Conservation (phyloP, 306 rosid species). For the Acacia melanoxylon region DNA sequence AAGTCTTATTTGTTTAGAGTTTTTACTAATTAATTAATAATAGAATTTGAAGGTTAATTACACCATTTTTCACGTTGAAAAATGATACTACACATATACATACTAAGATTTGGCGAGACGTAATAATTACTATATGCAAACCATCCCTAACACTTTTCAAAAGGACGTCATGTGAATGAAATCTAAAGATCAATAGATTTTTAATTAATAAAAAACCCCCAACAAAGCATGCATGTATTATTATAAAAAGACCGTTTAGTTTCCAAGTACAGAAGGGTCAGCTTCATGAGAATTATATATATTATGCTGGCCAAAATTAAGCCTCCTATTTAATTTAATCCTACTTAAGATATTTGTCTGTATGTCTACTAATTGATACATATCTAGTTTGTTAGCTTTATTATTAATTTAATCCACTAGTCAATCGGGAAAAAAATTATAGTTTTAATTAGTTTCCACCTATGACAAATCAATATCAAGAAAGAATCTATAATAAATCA, state of each 20-base stretch:
- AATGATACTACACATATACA: conserved; percentile 51
- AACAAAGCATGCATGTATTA: not conserved
- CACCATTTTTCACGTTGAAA: conserved; percentile 12
- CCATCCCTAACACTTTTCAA: conserved; percentile 28
- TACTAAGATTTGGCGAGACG: conserved; percentile 29
- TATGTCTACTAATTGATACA: not conserved
- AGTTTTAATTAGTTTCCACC: not conserved
- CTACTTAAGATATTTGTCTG: not conserved
- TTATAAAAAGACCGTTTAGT: not conserved
- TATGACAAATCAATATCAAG: not conserved
- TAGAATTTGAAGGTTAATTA: not conserved
- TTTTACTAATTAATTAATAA: not conserved
- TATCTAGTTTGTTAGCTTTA: not conserved
- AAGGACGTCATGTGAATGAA: conserved; percentile 34
- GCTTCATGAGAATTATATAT: not conserved
- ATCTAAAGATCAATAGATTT: not conserved
- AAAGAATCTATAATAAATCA: not conserved
- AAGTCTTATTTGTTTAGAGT: not conserved
- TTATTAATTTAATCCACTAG: not conserved
- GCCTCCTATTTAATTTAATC: not conserved
- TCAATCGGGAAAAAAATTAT: not conserved
- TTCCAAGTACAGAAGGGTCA: not conserved
- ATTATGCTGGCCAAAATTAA: not conserved
- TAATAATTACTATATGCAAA: conserved; percentile 33
- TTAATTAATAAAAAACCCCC: not conserved